Conservation (phyloP, 495 filamentous ascomycete species). For the Tuber indicum region DNA sequence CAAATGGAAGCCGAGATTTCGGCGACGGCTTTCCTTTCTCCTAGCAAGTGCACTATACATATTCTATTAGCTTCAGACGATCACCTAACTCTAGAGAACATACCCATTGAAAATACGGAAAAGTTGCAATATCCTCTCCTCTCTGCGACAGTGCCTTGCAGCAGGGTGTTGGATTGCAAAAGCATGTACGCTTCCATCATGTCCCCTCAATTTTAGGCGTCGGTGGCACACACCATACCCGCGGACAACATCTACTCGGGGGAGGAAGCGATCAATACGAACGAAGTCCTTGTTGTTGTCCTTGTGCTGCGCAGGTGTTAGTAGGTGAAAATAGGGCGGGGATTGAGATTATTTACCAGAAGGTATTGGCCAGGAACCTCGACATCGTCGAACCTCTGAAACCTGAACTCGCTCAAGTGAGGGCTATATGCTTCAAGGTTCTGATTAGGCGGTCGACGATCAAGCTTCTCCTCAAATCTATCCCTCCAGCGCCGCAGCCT, state of each 20-base stretch:
- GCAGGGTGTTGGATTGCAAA: conserved; percentile 96
- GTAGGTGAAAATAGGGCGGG: conserved; percentile 1
- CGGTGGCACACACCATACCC: conserved; percentile 83
- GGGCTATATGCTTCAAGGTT: conserved; percentile 77
- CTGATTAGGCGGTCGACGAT: conserved; percentile 62
- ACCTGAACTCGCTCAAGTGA: conserved; percentile 90
- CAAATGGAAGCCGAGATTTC: conserved; percentile 91
- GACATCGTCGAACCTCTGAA: conserved; percentile 96
- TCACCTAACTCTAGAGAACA: conserved; percentile 27
- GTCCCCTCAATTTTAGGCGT: conserved; percentile 90
- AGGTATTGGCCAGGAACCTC: conserved; percentile 97
- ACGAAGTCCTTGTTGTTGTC: conserved; percentile 99
- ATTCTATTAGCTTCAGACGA: neutral
- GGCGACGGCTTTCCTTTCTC: conserved; percentile 86
- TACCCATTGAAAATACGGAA: conserved; percentile 93
- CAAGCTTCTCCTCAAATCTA: conserved; percentile 95
- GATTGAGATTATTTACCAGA: conserved; percentile 14
- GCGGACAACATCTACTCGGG: conserved; percentile 84
- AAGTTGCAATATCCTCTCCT: conserved; percentile 92
- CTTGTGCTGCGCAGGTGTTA: conserved; percentile 57
- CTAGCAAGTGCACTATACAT: conserved; percentile 54
- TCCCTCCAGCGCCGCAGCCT: conserved; percentile 94
- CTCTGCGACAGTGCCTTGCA: conserved; percentile 79
- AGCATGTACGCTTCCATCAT: conserved; percentile 88
- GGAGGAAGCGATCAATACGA: conserved; percentile 90